Evolutionary conservation across 2,329 filamentous ascomycete genomes (phyloP).

Genomic region (Arthroderma sp.): DNA sequence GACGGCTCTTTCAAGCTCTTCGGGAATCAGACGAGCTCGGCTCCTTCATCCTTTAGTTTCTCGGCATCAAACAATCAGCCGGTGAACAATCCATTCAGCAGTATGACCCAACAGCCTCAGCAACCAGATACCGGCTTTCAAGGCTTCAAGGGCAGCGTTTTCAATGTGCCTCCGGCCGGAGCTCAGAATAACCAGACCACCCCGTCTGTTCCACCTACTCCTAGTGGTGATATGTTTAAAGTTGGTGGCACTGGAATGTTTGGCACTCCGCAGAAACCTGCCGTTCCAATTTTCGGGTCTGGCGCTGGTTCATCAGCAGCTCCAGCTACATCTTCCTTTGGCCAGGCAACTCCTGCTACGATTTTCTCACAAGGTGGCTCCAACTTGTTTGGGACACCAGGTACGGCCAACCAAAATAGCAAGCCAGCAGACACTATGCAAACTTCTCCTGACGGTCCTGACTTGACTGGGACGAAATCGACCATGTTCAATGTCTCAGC

Average conservation of each 20-base stretch:
- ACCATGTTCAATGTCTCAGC: conserved; percentile 14
- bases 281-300: conserved; percentile 4
- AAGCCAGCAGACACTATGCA: conserved; percentile 20
- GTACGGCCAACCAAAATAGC: conserved; percentile 2
- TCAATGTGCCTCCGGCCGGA: conserved; percentile 16
- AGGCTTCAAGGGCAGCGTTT: conserved; percentile 22
- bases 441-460: conserved; percentile 19
- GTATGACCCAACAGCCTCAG: conserved; percentile 15
- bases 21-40: conserved; percentile 10
- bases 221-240: not conserved
- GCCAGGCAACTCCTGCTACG: conserved; percentile 6
- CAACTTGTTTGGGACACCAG: conserved; percentile 4
- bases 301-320: conserved; percentile 3
- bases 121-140: conserved; percentile 14
- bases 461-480: conserved; percentile 10
- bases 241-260: conserved; percentile 4
- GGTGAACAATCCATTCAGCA: conserved; percentile 25
- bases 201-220: conserved; percentile 4
- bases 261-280: conserved; percentile 4
- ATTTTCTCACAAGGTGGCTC: conserved; percentile 17
- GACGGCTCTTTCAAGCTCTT: conserved; percentile 8
- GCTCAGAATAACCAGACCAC: conserved; percentile 9
- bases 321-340: conserved; percentile 5
- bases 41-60: conserved; percentile 22
- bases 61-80: conserved; percentile 14